Evolutionary conservation across 768 basidiomycete species (phyloP).

Genomic region (Serendipita sp.): DNA sequence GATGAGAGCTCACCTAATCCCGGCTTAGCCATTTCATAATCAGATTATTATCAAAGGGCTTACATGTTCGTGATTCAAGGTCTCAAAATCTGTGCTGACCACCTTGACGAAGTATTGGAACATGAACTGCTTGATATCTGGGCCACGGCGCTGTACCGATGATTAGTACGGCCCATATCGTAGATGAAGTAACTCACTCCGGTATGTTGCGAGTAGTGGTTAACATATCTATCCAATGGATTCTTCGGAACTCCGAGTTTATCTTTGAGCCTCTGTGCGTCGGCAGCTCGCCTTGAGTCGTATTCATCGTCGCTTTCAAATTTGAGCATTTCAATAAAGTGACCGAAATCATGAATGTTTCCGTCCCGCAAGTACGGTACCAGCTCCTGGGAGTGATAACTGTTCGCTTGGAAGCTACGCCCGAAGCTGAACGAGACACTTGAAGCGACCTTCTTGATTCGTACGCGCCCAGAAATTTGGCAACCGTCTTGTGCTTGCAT

Average conservation of each 20-base stretch:
- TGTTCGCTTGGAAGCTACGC: constrained; percentile 80
- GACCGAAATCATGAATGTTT: constrained; percentile 77
- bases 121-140: constrained; percentile 56
- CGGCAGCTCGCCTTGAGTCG: constrained; percentile 45
- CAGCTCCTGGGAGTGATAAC: constrained; percentile 68
- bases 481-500: constrained; percentile 92
- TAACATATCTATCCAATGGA: constrained; percentile 46
- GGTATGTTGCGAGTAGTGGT: neutral
- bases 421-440: constrained; percentile 93
- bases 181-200: neutral
- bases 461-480: constrained; percentile 78
- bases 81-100: constrained; percentile 85
- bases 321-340: constrained; percentile 62
- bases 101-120: constrained; percentile 99
- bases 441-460: constrained; percentile 93
- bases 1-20: constrained; percentile 64
- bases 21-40: constrained; percentile 4
- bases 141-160: neutral
- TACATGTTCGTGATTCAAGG: constrained; percentile 57
- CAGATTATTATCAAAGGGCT: constrained; percentile 15
- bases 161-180: neutral
- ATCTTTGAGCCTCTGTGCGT: constrained; percentile 46
- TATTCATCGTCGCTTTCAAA: constrained; percentile 76
- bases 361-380: constrained; percentile 83
- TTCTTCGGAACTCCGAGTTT: constrained; percentile 57